Conservation (phyloP, 1,284 basidiomycete genomes). For the Pyrrhoderma lamaoense region DNA sequence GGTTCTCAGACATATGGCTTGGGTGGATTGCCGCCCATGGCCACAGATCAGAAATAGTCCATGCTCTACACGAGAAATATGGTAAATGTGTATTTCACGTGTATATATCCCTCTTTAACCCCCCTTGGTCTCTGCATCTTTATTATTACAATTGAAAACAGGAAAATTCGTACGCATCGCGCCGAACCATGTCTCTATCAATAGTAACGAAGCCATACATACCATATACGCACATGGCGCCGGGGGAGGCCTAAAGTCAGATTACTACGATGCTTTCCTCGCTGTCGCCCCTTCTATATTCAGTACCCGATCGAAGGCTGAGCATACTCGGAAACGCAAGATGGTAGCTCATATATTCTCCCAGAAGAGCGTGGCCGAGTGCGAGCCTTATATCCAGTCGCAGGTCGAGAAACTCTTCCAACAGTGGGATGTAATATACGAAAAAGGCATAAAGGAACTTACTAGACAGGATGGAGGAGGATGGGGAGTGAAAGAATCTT, state of each 20-base stretch:
- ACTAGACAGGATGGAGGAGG: slow-evolving; percentile 55
- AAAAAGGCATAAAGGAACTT: slow-evolving; percentile 45
- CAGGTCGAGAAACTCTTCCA: slow-evolving; percentile 56
- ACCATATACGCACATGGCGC: slow-evolving; percentile 74
- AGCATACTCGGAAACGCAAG: slow-evolving; percentile 86
- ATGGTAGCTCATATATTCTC: slow-evolving; percentile 85
- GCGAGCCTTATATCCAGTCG: slow-evolving; percentile 68
- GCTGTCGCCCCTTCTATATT: slow-evolving; percentile 72
- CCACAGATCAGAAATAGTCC: slow-evolving; percentile 70
- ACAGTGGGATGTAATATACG: slow-evolving; percentile 80
- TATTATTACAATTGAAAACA: slow-evolving; percentile 27
- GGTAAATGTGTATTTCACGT: too few relatives aligned
- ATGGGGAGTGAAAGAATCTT: slow-evolving; percentile 52
- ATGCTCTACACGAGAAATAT: slow-evolving; percentile 69
- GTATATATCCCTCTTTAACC: background rate
- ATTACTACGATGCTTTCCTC: slow-evolving; percentile 79
- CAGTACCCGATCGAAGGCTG: slow-evolving; percentile 75
- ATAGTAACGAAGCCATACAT: slow-evolving; percentile 73
- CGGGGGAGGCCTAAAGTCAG: slow-evolving; percentile 71
- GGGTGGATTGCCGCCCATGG: slow-evolving; percentile 58
- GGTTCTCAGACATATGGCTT: slow-evolving; percentile 75
- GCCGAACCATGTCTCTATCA: slow-evolving; percentile 81
- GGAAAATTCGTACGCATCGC: slow-evolving; percentile 80
- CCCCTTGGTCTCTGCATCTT: background rate
- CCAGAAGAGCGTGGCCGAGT: slow-evolving; percentile 75